Percentiles rank a stretch among this genome's conserved stretches.
Evolutionary conservation across 1,139 yeast species (phyloP).

Genomic region (Magnusiomyces tetraspermus): DNA sequence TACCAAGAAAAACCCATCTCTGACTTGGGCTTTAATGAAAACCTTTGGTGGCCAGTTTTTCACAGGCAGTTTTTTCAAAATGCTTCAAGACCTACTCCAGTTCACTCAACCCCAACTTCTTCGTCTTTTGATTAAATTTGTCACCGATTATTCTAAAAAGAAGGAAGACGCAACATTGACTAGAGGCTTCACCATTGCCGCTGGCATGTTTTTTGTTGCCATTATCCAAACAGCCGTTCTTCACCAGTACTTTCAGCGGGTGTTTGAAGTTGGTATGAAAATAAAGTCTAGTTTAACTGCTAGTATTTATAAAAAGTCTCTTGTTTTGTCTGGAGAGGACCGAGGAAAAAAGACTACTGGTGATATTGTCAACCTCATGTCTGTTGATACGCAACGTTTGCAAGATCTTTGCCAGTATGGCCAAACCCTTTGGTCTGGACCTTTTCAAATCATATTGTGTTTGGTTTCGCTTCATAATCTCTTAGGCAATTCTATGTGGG

Average conservation of each 20-base stretch:
- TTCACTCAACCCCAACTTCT: slow-evolving; percentile 86
- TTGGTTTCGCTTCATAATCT: slow-evolving; percentile 63
- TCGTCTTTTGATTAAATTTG: slow-evolving; percentile 67
- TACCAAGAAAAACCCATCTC: slow-evolving; percentile 47
- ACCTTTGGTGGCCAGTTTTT: slow-evolving; percentile 67
- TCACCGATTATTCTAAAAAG: slow-evolving; percentile 51
- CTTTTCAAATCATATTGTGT: slow-evolving; percentile 81
- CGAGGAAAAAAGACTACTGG: slow-evolving; percentile 72
- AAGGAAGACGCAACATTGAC: slow-evolving; percentile 40
- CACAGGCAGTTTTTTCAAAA: slow-evolving; percentile 70
- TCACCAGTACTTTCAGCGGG: slow-evolving; percentile 88
- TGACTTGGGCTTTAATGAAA: slow-evolving; percentile 49
- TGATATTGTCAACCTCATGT: slow-evolving; percentile 93
- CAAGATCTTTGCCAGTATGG: slow-evolving; percentile 85
- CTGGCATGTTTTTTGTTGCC: slow-evolving; percentile 76
- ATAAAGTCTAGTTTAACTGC: slow-evolving; percentile 70
- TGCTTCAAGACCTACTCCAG: slow-evolving; percentile 67
- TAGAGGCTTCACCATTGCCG: slow-evolving; percentile 73
- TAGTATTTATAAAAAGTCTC: slow-evolving; percentile 68
- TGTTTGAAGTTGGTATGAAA: slow-evolving; percentile 85
- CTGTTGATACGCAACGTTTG: slow-evolving; percentile 90
- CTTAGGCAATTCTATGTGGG: slow-evolving; percentile 92
- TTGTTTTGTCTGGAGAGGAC: slow-evolving; percentile 76
- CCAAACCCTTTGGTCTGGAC: slow-evolving; percentile 92
- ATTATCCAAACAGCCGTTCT: slow-evolving; percentile 73